phyloP scores from a whole-genome alignment of 1,284 basidiomycete genomes.

The Heterobasidion annosum region DNA sequence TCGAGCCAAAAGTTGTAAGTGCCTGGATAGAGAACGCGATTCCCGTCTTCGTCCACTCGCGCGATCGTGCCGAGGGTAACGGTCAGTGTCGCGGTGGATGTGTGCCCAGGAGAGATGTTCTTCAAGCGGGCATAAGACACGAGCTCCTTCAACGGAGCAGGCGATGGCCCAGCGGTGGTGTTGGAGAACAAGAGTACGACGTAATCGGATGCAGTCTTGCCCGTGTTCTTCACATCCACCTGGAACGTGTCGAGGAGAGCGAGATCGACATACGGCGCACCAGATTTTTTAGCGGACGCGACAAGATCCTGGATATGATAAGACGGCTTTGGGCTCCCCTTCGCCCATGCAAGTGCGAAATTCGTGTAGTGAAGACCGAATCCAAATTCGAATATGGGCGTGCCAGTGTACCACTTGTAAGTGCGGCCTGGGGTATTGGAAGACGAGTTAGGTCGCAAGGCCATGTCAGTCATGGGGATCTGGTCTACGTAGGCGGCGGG shows the following conservation, averaged over 20 bases:
- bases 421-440: slow-evolving; percentile 41
- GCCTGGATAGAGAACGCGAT: slow-evolving; percentile 37
- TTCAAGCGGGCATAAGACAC: slow-evolving; percentile 41
- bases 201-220: slow-evolving; percentile 41
- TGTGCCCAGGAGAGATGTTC: slow-evolving; percentile 25
- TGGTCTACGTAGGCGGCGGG: slow-evolving; percentile 37
- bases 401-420: slow-evolving; percentile 47
- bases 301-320: slow-evolving; percentile 35
- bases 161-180: slow-evolving; percentile 37
- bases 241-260: slow-evolving; percentile 38
- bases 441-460: slow-evolving; percentile 31
- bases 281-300: slow-evolving; percentile 11
- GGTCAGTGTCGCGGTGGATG: slow-evolving; percentile 26
- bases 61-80: slow-evolving; percentile 43
- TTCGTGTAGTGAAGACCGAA: slow-evolving; percentile 45
- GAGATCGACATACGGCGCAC: slow-evolving; percentile 28
- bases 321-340: slow-evolving; percentile 16
- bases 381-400: slow-evolving; percentile 41
- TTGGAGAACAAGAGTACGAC: slow-evolving; percentile 44
- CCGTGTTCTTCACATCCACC: slow-evolving; percentile 39
- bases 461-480: slow-evolving; percentile 51
- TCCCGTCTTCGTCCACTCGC: slow-evolving; percentile 37
- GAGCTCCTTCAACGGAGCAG: slow-evolving; percentile 43
- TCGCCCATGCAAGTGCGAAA: slow-evolving; percentile 31
- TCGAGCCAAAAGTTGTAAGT: slow-evolving; percentile 37